Evolutionary conservation across 2,329 filamentous ascomycete genomes (phyloP), one percentile per base, ranked within the genome.

Genomic region (Fusarium goolgardi): DNA sequence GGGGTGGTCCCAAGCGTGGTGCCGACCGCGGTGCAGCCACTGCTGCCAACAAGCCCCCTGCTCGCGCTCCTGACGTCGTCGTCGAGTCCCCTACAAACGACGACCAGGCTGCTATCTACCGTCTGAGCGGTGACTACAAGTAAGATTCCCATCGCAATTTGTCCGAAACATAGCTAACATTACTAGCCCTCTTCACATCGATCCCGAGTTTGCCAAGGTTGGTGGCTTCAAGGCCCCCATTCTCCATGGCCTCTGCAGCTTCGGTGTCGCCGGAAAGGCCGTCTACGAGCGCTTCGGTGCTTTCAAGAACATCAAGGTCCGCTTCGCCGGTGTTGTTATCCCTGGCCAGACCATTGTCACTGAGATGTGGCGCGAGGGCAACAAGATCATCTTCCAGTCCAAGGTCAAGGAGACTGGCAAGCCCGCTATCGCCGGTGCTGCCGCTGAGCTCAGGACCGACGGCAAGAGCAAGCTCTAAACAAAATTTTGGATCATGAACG

Each of bases 171-270:
- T 37, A 44, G 25, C 58, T 60, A 35, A 60, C 56, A 23, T 43
- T 4, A 43, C 6, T 18, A 86, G 84, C 84, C 96, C 96, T 16
- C 89, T 99, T 3, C 96, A 99, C 83, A 91, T 99, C 66, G 96
- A 99, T 79, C 96, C 96, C 2, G 87, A 89, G 50, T 98, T 99
- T 81, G 93, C 93, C 82, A 96, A 96, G 83, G 90, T 97, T 73
- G 96, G 95, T 62, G 96, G 96, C 62, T 99, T 99, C 88, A 91
- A 96, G 82, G 88, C 84, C 29, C 96, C 96, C 15, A 99, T 99
- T 77, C 85, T 99, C 55, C 96, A 99, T 83, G 96, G 96, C n/a
- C 88, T 99, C 37, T 97, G 94, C 86, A 96, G 90, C 78, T 95
- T 99, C 75, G 96, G 96, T 72, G 88, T 98, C 70, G 90, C 92